phyloP scores from a whole-genome alignment of 129 eudicot genomes.

The Tanacetum coccineum region DNA sequence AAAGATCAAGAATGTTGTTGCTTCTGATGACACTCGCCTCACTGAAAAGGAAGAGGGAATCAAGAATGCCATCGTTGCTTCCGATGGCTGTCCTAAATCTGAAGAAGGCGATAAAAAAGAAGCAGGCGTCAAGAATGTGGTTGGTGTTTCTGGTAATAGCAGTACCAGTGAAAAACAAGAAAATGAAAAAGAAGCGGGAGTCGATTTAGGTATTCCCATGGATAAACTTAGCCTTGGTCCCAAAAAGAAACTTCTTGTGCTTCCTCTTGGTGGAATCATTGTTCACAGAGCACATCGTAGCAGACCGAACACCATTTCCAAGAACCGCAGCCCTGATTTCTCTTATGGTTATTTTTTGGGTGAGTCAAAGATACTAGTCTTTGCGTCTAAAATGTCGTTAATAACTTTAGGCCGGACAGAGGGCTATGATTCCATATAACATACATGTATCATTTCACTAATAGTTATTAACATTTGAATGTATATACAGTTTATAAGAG shows the following conservation, averaged over 20 bases:
- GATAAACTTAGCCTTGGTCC: slow-evolving; percentile 42
- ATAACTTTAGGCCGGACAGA: no score
- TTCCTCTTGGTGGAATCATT: slow-evolving; percentile 39
- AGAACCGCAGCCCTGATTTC: slow-evolving; percentile 23
- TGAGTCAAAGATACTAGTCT: not conserved
- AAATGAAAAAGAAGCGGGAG: slow-evolving; percentile 5
- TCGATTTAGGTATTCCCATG: slow-evolving; percentile 27
- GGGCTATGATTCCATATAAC: not conserved
- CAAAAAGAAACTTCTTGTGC: slow-evolving; percentile 53
- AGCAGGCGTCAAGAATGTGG: not conserved
- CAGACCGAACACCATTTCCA: slow-evolving; percentile 3
- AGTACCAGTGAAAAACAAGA: not conserved
- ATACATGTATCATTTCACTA: not conserved
- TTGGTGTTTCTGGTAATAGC: not conserved
- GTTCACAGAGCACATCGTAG: slow-evolving; percentile 34
- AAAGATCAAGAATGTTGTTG: not conserved
- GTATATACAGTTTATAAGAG: slow-evolving; percentile 47
- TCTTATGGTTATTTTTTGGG: slow-evolving; percentile 21
- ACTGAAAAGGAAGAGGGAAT: not conserved
- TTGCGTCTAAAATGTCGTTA: not conserved
- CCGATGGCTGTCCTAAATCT: not conserved
- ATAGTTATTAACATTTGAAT: not conserved
- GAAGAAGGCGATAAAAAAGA: not conserved
- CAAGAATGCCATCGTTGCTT: not conserved
- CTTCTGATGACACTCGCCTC: not conserved